phyloP scores from a whole-genome alignment of 2,329 filamentous ascomycete species.

The Botrytis tulipae region DNA sequence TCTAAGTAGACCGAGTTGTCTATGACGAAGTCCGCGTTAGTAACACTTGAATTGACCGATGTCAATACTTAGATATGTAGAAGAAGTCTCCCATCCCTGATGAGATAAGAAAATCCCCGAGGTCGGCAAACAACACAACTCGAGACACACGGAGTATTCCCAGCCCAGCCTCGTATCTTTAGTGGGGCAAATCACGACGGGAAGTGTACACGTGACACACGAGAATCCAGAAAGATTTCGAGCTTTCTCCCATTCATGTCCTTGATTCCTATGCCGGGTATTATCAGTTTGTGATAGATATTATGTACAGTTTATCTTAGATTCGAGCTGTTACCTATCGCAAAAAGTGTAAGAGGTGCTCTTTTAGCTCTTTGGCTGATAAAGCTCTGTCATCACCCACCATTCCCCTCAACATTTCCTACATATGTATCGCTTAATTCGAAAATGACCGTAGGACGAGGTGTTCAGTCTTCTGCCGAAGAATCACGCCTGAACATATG shows the following conservation, averaged over 20 bases:
- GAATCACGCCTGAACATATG: too few relatives aligned
- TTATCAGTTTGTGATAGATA: not conserved
- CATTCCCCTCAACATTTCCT: not conserved
- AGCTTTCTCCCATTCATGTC: not conserved
- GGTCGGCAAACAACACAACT: not conserved
- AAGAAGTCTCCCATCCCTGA: not conserved
- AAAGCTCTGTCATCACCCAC: not conserved
- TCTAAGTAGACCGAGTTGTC: not conserved
- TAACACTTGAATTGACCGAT: not conserved
- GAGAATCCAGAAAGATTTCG: not conserved
- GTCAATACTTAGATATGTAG: not conserved
- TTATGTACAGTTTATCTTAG: not conserved
- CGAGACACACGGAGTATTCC: not conserved
- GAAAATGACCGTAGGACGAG: too few relatives aligned
- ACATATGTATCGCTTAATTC: not conserved
- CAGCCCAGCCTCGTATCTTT: not conserved
- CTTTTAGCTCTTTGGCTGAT: not conserved
- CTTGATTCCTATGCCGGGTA: too few relatives aligned
- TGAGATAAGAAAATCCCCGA: constrained; percentile 4
- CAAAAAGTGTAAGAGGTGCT: not conserved
- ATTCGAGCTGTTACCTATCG: not conserved
- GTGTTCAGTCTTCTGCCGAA: too few relatives aligned
- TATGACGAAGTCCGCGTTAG: not conserved
- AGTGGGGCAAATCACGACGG: not conserved
- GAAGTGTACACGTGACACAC: not conserved